A percentile compares a stretch with the other conserved stretches of the same genome.
These are phyloP conservation scores for Verticillium isaacii DNA, from an alignment of 2,329 filamentous ascomycete species.

Conservation along the genomic window DNA sequence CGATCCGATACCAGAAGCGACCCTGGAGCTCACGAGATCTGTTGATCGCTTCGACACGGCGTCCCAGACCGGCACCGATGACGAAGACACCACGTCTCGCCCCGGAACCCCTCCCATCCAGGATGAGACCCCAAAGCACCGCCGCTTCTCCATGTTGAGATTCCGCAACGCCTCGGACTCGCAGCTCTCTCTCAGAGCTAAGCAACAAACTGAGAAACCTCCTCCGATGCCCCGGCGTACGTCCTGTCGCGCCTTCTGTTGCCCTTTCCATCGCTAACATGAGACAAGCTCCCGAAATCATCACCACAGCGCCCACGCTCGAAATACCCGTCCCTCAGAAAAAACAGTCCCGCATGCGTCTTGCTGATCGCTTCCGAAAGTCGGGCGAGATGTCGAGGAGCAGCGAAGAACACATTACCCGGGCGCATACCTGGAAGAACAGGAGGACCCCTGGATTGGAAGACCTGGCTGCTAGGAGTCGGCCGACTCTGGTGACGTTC, in stretches of 20 bases:
- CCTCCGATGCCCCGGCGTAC: constrained; percentile 57
- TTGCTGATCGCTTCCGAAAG: constrained; percentile 47
- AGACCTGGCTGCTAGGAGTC: constrained; percentile 18
- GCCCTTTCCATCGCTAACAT: constrained; percentile 2
- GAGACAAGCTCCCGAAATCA: constrained; percentile 63
- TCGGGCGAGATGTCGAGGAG: constrained; percentile 43
- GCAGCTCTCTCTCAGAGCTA: constrained; percentile 73
- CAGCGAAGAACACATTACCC: constrained; percentile 9
- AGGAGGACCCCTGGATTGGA: constrained; percentile 28
- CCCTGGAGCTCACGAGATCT: constrained; percentile 1
- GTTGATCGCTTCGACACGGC: constrained; percentile 4
- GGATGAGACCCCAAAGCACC: constrained; percentile 51
- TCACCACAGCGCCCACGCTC: constrained; percentile 84
- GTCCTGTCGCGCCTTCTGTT: constrained; percentile 15
- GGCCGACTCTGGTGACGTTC: constrained; percentile 33
- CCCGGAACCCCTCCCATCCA: constrained; percentile 47
- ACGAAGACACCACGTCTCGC: constrained; percentile 22
- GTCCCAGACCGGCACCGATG: constrained; percentile 3
- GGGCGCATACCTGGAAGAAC: constrained; percentile 26
- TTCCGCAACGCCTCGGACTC: constrained; percentile 93
- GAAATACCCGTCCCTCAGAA: constrained; percentile 50
- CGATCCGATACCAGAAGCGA: background rate
- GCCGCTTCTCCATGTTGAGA: constrained; percentile 67
- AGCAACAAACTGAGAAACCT: constrained; percentile 56
- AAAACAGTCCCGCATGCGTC: constrained; percentile 50